Base-by-base conservation (phyloP, 2,329 filamentous ascomycete genomes). In the Botryotinia narcissicola region DNA sequence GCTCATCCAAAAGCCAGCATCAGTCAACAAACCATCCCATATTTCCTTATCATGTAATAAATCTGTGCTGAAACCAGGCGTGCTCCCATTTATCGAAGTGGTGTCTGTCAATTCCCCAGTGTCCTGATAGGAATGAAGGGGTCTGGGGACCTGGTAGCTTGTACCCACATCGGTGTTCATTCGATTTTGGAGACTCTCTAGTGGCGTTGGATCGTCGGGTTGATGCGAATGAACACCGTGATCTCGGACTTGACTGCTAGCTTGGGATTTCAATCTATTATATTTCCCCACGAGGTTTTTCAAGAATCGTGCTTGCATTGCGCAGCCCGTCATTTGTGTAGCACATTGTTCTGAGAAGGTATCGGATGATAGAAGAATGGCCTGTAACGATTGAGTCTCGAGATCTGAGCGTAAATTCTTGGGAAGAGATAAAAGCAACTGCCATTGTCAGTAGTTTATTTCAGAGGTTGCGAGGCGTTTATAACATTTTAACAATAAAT, bases 281-380 rank as follows among this genome's bases (percentile, higher is more conserved):
- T 78, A 78, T 57, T 76, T 75, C 20, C 72, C 63, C 46, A 76
- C 63, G 14, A 80, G 74, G 42, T 77, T 81, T 32, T 75, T 71
- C 2, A 82, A 75, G 48, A 82, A 82, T 16, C 75, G 75, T 16
- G 81, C 77, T 74, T 83, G 81, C 14, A 82, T 76, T 4, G 78
- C 79, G 60, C 81, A 81, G 4, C 78, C 79, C 5, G 78, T 80
- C 40, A 74, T 78, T 3, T 76, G 63, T 1, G 79, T 77, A 0
- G 80, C 80, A 18, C 78, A 77, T 69, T 82, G 81, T 14, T 78
- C 73, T 14, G 77, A 77, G 54, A 82, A 82, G 2, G 77, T 78
- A 8, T 76, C 63, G 3, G 76, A 63, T 0, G 73, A 73, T 25
- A 73, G 67, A 2, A 66, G 69, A 10, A 77, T 78, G 7, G 75